Base-by-base conservation (phyloP, 1,284 basidiomycete genomes). In the Apiotrichum siamense region DNA sequence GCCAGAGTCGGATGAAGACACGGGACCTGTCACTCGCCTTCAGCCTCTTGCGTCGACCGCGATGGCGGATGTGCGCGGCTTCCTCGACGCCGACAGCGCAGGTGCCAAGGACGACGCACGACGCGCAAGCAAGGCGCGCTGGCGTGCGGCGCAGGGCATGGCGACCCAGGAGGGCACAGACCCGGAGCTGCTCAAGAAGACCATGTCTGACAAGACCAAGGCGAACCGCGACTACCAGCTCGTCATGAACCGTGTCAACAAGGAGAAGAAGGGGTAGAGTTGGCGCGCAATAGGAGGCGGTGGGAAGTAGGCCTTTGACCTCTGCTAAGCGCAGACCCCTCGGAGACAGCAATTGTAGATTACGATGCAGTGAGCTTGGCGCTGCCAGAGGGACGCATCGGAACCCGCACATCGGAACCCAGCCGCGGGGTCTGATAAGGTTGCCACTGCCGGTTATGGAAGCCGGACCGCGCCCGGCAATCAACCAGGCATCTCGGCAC, bases 21-120 rank as follows among this genome's bases (percentile, higher is more conserved):
- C 74, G 51, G 66, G 50, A 6, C 58, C 54, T 1, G 53, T 58
- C 5, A 60, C 60, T 1, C 66, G 62, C 21, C 60, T 73, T 1
- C 58, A 64, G 55, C 83, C 84, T 17, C 80, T 93, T 10, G 78
- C 77, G 26, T 85, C 86, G 15, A 89, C 87, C 20, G 79, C 82
- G 7, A 63, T 92, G 32, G 84, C 87, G 13, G 89, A 87, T 13
- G 85, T 92, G 67, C 81, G 82, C 41, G 85, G 88, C 27, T 79
- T 92, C 50, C 75, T 94, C 37, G 85, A 81, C 5, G 81, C 85
- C 72, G 86, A 89, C 55, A 76, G 81, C 25, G 83, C 81, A 15
- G 81, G 78, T 4, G 80, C 80, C 50, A 80, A 81, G 51, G 77
- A 76, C 9, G 80, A 82, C 52, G 86, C 86, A 61, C 78, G 82